Percentiles rank a stretch among this genome's conserved stretches.
These are phyloP conservation scores for Tolypocladium pustulatum DNA, from an alignment of 2,329 filamentous ascomycete genomes.

Conservation along the genomic window DNA sequence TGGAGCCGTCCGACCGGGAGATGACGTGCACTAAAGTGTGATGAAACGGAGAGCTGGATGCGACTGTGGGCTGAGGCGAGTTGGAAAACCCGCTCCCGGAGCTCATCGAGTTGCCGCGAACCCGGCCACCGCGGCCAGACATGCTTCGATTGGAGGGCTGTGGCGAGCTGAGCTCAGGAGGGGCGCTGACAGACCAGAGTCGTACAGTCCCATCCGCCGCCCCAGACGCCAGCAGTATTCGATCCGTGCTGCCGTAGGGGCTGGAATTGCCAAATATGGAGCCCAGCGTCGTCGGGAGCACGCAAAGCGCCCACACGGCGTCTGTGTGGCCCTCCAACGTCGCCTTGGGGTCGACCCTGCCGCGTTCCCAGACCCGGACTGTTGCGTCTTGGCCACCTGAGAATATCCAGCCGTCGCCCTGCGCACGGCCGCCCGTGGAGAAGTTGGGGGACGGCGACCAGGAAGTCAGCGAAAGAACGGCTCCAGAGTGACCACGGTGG, in stretches of 20 bases:
- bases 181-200: conserved; percentile 88
- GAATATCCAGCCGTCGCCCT: conserved; percentile 96
- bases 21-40: conserved; percentile 86
- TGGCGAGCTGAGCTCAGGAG: conserved; percentile 75
- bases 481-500: conserved; percentile 84
- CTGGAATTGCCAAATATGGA: conserved; percentile 68
- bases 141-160: conserved; percentile 53
- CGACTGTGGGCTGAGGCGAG: conserved; percentile 79
- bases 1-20: conserved; percentile 50
- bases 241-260: conserved; percentile 69
- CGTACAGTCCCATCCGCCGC: conserved; percentile 85
- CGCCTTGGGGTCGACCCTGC: conserved; percentile 87
- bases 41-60: conserved; percentile 76
- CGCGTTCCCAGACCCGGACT: conserved; percentile 90
- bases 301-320: conserved; percentile 90
- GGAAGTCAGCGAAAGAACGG: conserved; percentile 76
- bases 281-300: conserved; percentile 74
- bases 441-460: conserved; percentile 85
- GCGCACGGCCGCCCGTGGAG: conserved; percentile 74
- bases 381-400: conserved; percentile 92
- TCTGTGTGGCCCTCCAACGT: conserved; percentile 91
- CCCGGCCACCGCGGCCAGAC: conserved; percentile 54
- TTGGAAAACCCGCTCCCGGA: conserved; percentile 87
- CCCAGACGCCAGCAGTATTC: conserved; percentile 83
- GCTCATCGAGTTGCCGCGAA: conserved; percentile 85